Evolutionary conservation across 1,284 basidiomycete species (phyloP), one percentile per base, ranked within the genome.

Genomic region (Athelia psychrophila): DNA sequence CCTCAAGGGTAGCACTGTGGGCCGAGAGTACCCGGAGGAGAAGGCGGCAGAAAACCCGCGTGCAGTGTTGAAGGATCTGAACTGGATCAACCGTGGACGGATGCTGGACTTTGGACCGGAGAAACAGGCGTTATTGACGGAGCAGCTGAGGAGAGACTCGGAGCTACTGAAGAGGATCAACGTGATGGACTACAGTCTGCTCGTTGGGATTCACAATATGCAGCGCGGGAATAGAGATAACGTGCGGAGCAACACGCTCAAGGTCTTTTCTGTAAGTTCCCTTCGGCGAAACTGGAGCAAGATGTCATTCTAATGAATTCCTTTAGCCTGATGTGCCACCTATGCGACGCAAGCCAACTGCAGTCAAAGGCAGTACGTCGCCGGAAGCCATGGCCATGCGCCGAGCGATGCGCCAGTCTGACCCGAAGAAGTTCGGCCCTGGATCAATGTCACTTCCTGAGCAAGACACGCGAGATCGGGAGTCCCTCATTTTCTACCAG

Each of bases 121-220:
- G 75, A 99, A 98, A 73, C 77, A 90, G 42, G 93, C 93, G 1
- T 71, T 97, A 27, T 76, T 99, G 62, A 86, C 88, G 12, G 95
- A 95, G 66, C 96, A 99, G 73, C 72, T 99, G 27, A 74, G 88
- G 52, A 75, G 93, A 46, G 97, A 99, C 64, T 82, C 88, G 40
- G 91, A 89, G 67, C 84, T 98, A 59, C 70, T 99, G 64, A 89
- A 91, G 71, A 70, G 72, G 54, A 79, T 98, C 27, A 75, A 84
- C 49, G 96, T 98, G 52, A 98, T 98, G 95, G 96, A 99, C 70
- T 99, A 99, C 68, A 93, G 90, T 58, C 73, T 99, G 25, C 80
- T 99, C 22, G 88, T 98, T 9, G 97, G 96, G 1, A 91, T 98
- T 52, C 96, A 99, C 72, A 93, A 91, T 63, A 87, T 97, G 82